Base-by-base conservation (phyloP, 2,329 filamentous ascomycete genomes). In the Aspergillus brunneoviolaceus region DNA sequence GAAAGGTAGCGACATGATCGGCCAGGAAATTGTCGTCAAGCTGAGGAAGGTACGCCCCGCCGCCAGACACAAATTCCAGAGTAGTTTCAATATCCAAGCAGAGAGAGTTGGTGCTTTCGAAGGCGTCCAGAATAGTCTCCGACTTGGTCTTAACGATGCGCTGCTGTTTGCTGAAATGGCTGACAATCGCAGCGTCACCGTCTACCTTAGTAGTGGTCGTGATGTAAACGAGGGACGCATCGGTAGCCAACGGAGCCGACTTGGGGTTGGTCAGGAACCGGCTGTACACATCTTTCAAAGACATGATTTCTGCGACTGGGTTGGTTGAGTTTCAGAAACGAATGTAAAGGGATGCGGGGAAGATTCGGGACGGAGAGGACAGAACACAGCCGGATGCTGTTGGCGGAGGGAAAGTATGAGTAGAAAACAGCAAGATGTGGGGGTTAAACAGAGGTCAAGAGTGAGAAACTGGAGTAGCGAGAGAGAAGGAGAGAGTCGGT, bases 1-100 rank as follows among this genome's bases (percentile, higher is more conserved):
- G 86, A 66, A 98, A 83, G 55, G 86, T 87, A 63, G 92, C 92
- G 58, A 85, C 85, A 70, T 89, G 89, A 77, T 96, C 92, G 59
- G 90, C 82, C 60, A 99, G 80, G 76, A 98, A 96, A 80, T 97
- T 97, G 81, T 97, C 92, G 71, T 98, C 94, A 52, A 99, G 82
- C 51, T 87, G 87, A 5, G 94, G 94, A 58, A 98, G 84, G 79
- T 95, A 98, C 65, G 89, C 85, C 65, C 92, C 94, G 66, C 94
- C 95, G 64, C 89, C 88, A 63, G 83, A 87, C 59, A 88, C 74
- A 75, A 99, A 97, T 73, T 96, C 89, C 51, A 98, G 78, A 1
- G 87, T 87, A 25, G 91, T 95, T 71, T 96, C 89, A 51, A 92
- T 82, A 77, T 98, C 93, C 60, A 91, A 73, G 58, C 87, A 90